Percentiles rank a stretch among this genome's conserved stretches.
Evolutionary conservation across 23 red algal genomes (phyloP).

Genomic region (Agarophyton chilense): DNA sequence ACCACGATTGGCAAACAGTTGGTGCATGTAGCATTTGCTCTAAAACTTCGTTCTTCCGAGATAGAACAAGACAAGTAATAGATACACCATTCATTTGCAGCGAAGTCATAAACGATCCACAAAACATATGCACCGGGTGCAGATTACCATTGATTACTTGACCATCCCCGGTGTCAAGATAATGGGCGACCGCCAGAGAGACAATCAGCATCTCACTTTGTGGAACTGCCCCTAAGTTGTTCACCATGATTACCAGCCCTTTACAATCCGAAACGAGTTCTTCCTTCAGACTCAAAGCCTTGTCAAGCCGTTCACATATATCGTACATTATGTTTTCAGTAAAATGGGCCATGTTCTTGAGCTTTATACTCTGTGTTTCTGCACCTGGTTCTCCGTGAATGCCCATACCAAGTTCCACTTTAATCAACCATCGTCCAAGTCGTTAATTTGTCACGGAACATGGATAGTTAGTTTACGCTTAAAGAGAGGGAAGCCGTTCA

Average conservation of each 20-base stretch:
- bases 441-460: not conserved
- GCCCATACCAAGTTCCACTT: conserved; percentile 76
- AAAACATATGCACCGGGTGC: conserved; percentile 36
- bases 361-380: not conserved
- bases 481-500: not conserved
- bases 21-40: conserved; percentile 34
- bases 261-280: not conserved
- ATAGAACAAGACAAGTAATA: conserved; percentile 39
- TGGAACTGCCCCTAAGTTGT: conserved; percentile 78
- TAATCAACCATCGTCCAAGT: not conserved
- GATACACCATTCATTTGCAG: conserved; percentile 68
- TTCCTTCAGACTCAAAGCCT: not conserved
- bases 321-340: conserved; percentile 1
- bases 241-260: conserved; percentile 60
- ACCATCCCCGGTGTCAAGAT: conserved; percentile 19
- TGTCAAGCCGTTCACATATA: conserved; percentile 32
- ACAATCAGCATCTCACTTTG: conserved; percentile 71
- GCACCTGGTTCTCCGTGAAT: conserved; percentile 75
- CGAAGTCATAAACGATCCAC: conserved; percentile 65
- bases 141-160: conserved; percentile 25
- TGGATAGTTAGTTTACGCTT: not conserved
- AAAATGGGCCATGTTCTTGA: not conserved
- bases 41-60: conserved; percentile 7
- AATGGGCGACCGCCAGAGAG: conserved; percentile 20
- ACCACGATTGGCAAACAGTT: conserved; percentile 24